Percentiles rank a stretch among this genome's conserved stretches.
phyloP scores from a whole-genome alignment of 2,329 filamentous ascomycete genomes.

The Cladosporium sp. region DNA sequence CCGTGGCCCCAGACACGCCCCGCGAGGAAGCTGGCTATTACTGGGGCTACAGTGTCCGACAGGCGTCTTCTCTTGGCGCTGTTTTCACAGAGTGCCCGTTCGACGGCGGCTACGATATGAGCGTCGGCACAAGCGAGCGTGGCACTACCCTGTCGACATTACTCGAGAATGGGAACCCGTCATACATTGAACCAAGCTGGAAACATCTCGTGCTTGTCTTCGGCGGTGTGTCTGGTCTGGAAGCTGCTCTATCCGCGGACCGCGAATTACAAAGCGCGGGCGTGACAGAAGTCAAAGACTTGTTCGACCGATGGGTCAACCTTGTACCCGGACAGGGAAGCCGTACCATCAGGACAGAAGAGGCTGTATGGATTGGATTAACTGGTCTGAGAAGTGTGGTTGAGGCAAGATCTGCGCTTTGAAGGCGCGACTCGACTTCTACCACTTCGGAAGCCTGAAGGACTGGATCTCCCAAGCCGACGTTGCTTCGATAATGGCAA shows the following conservation, averaged over 20 bases:
- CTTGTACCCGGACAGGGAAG: slow-evolving; percentile 78
- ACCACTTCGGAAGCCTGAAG: not conserved
- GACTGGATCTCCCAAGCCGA: not conserved
- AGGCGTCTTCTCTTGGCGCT: slow-evolving; percentile 63
- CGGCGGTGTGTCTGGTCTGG: slow-evolving; percentile 76
- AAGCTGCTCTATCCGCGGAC: slow-evolving; percentile 69
- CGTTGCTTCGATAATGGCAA: not conserved
- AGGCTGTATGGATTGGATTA: slow-evolving; percentile 76
- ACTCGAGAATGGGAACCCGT: slow-evolving; percentile 47
- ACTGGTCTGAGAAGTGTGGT: slow-evolving; percentile 59
- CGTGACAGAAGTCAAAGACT: slow-evolving; percentile 63
- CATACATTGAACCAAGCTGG: slow-evolving; percentile 40
- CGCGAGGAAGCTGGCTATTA: slow-evolving; percentile 78
- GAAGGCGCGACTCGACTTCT: not conserved
- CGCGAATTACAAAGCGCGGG: slow-evolving; percentile 60
- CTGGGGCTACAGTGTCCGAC: slow-evolving; percentile 78
- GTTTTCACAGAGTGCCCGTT: slow-evolving; percentile 77
- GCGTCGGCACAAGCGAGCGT: slow-evolving; percentile 80
- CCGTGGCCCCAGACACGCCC: slow-evolving; percentile 66
- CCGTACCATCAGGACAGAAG: slow-evolving; percentile 78
- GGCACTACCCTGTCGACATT: slow-evolving; percentile 46
- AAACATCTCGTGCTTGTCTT: slow-evolving; percentile 77
- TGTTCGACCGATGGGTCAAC: slow-evolving; percentile 86
- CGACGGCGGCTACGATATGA: slow-evolving; percentile 77
- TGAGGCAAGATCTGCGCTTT: slow-evolving; percentile 26